Percentiles rank a stretch among this genome's conserved stretches.
Conservation (phyloP, 768 basidiomycete genomes). For the Suillus bovinus region DNA sequence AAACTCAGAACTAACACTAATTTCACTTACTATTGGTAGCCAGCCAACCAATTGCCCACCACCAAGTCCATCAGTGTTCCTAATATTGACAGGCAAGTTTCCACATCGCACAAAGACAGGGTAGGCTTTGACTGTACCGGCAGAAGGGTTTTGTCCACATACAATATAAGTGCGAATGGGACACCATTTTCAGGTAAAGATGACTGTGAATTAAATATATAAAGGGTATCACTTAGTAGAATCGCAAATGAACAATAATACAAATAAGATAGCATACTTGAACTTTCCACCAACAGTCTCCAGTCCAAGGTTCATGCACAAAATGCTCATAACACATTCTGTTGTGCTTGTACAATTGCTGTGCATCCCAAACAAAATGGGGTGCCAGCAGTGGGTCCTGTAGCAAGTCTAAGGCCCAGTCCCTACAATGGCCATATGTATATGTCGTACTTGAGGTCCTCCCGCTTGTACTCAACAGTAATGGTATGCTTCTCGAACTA, state of each 20-base stretch:
- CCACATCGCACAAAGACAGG: conserved; percentile 35
- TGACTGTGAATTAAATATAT: background rate
- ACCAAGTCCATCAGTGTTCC: conserved; percentile 35
- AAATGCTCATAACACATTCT: conserved; percentile 28
- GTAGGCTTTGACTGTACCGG: conserved; percentile 39
- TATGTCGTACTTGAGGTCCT: background rate
- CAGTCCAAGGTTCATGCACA: conserved; percentile 40
- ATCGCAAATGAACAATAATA: background rate
- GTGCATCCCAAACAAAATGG: conserved; percentile 35
- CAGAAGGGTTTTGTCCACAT: conserved; percentile 44
- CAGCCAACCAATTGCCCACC: conserved; percentile 39
- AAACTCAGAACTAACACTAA: too few species aligned
- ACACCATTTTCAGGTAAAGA: conserved; percentile 15
- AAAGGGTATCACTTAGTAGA: too few species aligned
- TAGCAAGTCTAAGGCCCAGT: conserved; percentile 14
- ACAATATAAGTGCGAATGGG: conserved; percentile 35
- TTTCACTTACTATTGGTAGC: conserved; percentile 35
- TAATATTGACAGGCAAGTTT: conserved; percentile 33
- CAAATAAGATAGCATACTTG: conserved; percentile 29
- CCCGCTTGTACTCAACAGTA: background rate
- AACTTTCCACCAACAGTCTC: conserved; percentile 34
- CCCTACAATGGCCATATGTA: conserved; percentile 9
- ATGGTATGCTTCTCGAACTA: conserved; percentile 9
- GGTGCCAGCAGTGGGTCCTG: conserved; percentile 8
- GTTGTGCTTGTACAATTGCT: conserved; percentile 28